Evolutionary conservation across 768 basidiomycete genomes (phyloP).

Genomic region (Termitomyces sp.): DNA sequence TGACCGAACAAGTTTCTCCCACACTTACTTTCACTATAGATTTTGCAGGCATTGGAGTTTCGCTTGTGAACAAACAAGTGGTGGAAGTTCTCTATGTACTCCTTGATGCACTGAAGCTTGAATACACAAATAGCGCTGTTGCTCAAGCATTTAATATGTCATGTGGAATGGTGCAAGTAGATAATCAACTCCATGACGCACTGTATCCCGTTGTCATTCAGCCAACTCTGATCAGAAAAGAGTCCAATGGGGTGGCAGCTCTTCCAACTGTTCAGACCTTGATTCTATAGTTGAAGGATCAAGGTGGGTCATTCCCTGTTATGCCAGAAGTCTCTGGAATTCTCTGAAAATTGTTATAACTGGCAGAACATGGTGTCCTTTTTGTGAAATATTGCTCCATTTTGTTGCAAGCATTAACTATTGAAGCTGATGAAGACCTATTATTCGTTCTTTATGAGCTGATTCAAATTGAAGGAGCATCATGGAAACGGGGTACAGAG

Average conservation of each 20-base stretch:
- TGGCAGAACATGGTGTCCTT: constrained; percentile 91
- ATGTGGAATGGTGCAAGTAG: constrained; percentile 88
- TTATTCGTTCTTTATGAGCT: constrained; percentile 91
- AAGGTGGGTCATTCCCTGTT: constrained; percentile 52
- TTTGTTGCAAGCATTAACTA: constrained; percentile 88
- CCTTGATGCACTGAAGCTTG: constrained; percentile 73
- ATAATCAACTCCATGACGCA: constrained; percentile 97
- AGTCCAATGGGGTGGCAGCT: constrained; percentile 72
- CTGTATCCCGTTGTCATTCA: constrained; percentile 93
- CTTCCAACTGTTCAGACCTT: constrained; percentile 90
- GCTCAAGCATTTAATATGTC: constrained; percentile 80
- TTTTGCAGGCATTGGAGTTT: constrained; percentile 89
- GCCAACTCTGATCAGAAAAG: constrained; percentile 83
- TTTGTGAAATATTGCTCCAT: constrained; percentile 98
- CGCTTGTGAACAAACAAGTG: constrained; percentile 83
- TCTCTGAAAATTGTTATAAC: not conserved
- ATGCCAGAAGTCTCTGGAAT: not conserved
- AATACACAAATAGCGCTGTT: constrained; percentile 76
- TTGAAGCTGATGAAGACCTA: constrained; percentile 96
- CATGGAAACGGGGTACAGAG: constrained; percentile 77
- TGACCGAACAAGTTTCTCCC: constrained; percentile 70
- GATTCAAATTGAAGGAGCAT: constrained; percentile 85
- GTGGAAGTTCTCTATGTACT: constrained; percentile 90
- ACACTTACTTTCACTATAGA: constrained; percentile 69
- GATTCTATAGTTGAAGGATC: constrained; percentile 88